These are phyloP conservation scores for Bipolaris victoriae DNA, from an alignment of 2,329 filamentous ascomycete species.

Conservation along the genomic window DNA sequence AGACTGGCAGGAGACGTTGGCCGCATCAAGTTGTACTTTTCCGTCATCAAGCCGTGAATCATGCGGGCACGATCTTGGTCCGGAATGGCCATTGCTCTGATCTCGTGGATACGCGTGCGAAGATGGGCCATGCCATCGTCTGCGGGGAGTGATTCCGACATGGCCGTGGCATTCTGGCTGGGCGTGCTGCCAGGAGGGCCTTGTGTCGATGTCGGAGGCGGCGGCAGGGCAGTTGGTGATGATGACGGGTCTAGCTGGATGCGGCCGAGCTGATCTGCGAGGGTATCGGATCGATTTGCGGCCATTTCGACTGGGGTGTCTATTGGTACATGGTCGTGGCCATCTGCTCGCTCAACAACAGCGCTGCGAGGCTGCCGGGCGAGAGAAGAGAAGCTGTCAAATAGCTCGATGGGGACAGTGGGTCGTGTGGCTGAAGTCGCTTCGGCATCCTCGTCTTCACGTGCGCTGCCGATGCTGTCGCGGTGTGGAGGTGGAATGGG, in stretches of 20 bases:
- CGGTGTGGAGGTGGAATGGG: constrained; percentile 14
- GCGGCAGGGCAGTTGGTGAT: constrained; percentile 33
- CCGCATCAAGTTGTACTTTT: constrained; percentile 51
- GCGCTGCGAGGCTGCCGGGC: constrained; percentile 33
- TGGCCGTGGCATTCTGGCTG: constrained; percentile 34
- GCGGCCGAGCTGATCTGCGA: constrained; percentile 37
- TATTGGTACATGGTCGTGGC: constrained; percentile 33
- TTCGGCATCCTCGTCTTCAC: constrained; percentile 12
- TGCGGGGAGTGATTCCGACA: constrained; percentile 52
- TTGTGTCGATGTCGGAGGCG: constrained; percentile 28
- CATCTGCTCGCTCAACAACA: constrained; percentile 31
- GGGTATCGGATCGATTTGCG: constrained; percentile 36
- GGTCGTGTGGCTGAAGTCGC: constrained; percentile 14
- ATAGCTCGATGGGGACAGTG: constrained; percentile 21
- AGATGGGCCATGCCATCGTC: constrained; percentile 59
- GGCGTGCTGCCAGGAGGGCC: constrained; percentile 14
- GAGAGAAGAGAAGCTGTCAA: constrained; percentile 31
- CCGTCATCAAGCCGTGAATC: constrained; percentile 58
- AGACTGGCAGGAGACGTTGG: constrained; percentile 49
- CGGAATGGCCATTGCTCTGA: constrained; percentile 51
- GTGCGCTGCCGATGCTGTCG: constrained; percentile 12
- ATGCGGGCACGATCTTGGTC: constrained; percentile 57
- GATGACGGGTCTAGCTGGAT: constrained; percentile 33
- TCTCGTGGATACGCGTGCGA: constrained; percentile 56
- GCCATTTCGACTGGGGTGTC: constrained; percentile 41